phyloP scores from a whole-genome alignment of 2,329 filamentous ascomycete genomes.

The Neospermospora avenae region DNA sequence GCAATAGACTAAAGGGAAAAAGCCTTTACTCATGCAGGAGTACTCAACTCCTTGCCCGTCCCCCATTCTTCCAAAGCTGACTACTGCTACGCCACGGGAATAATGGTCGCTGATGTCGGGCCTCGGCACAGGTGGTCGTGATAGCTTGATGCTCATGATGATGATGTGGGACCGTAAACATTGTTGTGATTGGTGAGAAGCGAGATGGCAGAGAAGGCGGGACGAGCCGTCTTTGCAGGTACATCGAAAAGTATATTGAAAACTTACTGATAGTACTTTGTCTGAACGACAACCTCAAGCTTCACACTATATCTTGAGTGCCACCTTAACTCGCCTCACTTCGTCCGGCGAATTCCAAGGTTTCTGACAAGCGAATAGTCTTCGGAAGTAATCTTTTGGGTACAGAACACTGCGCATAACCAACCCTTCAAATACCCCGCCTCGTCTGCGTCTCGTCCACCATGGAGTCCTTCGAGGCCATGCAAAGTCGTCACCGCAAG shows the following conservation, averaged over 20 bases:
- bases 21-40: not conserved
- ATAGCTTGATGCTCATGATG: not conserved
- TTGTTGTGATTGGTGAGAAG: conserved; percentile 1
- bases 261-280: not conserved
- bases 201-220: not conserved
- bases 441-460: not conserved
- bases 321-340: not conserved
- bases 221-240: conserved; percentile 2
- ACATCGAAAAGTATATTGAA: not conserved
- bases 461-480: conserved; percentile 65
- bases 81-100: not conserved
- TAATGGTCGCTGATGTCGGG: conserved; percentile 4
- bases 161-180: not conserved
- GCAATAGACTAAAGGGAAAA: not conserved
- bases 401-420: not conserved
- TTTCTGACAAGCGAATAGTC: too few species aligned
- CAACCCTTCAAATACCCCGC: not conserved
- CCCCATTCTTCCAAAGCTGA: not conserved
- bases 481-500: conserved; percentile 78
- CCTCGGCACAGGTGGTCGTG: conserved; percentile 6
- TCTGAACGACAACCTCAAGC: not conserved
- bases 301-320: not conserved
- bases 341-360: not conserved
- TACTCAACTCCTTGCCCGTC: not conserved
- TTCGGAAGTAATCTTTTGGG: not conserved